Evolutionary conservation across 257 asterid genomes (phyloP).

Genomic region (Fraxinus excelsior): DNA sequence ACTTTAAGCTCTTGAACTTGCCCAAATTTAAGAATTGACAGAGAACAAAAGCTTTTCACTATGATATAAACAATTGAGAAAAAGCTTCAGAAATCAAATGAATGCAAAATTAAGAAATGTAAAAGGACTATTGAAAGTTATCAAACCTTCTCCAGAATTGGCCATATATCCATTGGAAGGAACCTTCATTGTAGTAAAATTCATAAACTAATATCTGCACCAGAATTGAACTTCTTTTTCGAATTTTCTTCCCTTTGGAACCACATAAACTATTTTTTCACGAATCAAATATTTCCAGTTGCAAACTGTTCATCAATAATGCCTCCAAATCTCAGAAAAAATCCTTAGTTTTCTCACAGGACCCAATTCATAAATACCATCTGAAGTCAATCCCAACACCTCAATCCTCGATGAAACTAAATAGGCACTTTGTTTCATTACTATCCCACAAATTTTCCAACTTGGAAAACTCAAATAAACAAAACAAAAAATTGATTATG

Average conservation of each 20-base stretch:
- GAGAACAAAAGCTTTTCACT: constrained; percentile 7
- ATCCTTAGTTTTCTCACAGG: background rate
- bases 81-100: constrained; percentile 7
- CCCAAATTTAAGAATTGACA: constrained; percentile 10
- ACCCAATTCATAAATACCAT: background rate
- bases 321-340: background rate
- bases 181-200: constrained; percentile 63
- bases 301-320: background rate
- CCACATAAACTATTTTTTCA: constrained; percentile 23
- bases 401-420: constrained; percentile 6
- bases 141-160: constrained; percentile 81
- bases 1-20: background rate
- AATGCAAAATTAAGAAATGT: background rate
- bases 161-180: constrained; percentile 67
- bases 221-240: constrained; percentile 29
- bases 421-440: constrained; percentile 9
- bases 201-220: constrained; percentile 22
- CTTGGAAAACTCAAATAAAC: constrained; percentile 16
- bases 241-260: constrained; percentile 24
- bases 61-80: constrained; percentile 4
- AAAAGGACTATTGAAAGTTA: constrained; percentile 12
- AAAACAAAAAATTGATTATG: constrained; percentile 14
- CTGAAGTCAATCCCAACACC: background rate
- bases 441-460: constrained; percentile 22
- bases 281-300: constrained; percentile 19